These are phyloP conservation scores for Biscogniauxia mediterranea DNA, from an alignment of 2,329 filamentous ascomycete species.

Conservation along the genomic window DNA sequence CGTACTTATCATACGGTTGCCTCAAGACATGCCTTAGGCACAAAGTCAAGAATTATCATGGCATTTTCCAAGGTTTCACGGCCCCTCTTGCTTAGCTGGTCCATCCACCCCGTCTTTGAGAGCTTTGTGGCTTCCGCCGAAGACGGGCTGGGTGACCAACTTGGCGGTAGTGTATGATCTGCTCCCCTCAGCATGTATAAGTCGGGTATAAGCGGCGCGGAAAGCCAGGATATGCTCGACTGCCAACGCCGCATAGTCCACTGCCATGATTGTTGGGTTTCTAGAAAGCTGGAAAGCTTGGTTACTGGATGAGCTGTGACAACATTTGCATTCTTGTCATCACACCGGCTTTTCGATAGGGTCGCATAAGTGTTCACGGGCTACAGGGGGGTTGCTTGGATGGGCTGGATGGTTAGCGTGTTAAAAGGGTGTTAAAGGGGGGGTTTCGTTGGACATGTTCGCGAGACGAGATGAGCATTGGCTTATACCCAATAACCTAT, in stretches of 20 bases:
- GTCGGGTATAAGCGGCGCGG: background rate
- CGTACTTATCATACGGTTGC: too few relatives aligned
- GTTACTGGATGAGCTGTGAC: background rate
- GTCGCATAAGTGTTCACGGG: background rate
- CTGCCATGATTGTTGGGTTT: background rate
- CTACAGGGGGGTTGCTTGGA: background rate
- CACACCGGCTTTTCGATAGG: background rate
- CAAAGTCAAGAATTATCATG: background rate
- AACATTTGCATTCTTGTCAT: background rate
- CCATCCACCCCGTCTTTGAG: background rate
- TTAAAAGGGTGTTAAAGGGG: too few relatives aligned
- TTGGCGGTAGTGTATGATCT: background rate
- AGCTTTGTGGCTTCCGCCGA: background rate
- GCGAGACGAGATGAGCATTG: background rate
- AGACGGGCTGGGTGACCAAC: background rate
- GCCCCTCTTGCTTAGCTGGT: background rate
- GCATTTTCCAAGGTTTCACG: background rate
- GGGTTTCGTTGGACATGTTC: background rate
- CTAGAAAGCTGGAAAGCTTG: background rate
- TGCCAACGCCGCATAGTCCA: background rate
- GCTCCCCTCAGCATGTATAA: background rate
- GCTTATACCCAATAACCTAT: background rate
- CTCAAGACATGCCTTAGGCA: background rate
- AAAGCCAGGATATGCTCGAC: background rate
- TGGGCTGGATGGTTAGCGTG: too few relatives aligned